Base-by-base conservation (phyloP, 306 rosid genomes). In the Elaeagnus macrophylla region DNA sequence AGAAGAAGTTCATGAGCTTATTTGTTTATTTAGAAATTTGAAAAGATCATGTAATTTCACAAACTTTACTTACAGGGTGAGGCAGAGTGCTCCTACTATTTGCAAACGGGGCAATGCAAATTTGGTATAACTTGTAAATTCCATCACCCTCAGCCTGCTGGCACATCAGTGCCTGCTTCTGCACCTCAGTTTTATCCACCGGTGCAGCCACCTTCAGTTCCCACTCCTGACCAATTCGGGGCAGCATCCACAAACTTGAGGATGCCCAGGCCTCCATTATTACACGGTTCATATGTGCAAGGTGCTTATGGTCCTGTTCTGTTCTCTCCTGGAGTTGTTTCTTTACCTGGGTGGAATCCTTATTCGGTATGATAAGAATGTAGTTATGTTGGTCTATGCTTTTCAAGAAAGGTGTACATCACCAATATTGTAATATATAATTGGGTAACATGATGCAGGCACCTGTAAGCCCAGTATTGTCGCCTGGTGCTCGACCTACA, bases 101-200 rank as follows among this genome's bases (percentile, higher is more conserved):
- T 88, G 84, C 82, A 88, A 82, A 84, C 84, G 86, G 94, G 94
- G 96, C 96, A 76, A 56, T 88, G 94, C 91, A 88, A 88, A 76
- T 88, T 88, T 76, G 96, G 94, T 65, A 14, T 76, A 72, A 82
- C 94, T 53, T 88, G 96, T 88, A 88, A 84, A 88, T 88, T 82
- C 84, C 86, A 84, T 66, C 94, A 88, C 75, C 96, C 96, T 58
- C 90, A 81, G 63, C 82, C 81, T 40, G 88, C 81, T 67, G 88
- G 83, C 54, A 55, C 86, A 37, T 73, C 96, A 45, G 49, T 76
- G 72, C 75, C 94, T 14, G 69, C 75, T 10, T 82, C 94, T 78
- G 91, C 91, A 72, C 91, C 94, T 67, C 96, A 88, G 41, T 88
- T 82, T 88, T 88, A 82, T 84, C 86, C 79, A 54, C 80, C 76